These are phyloP conservation scores for Kwoniella europaea DNA, from an alignment of 768 basidiomycete species.

Conservation along the genomic window DNA sequence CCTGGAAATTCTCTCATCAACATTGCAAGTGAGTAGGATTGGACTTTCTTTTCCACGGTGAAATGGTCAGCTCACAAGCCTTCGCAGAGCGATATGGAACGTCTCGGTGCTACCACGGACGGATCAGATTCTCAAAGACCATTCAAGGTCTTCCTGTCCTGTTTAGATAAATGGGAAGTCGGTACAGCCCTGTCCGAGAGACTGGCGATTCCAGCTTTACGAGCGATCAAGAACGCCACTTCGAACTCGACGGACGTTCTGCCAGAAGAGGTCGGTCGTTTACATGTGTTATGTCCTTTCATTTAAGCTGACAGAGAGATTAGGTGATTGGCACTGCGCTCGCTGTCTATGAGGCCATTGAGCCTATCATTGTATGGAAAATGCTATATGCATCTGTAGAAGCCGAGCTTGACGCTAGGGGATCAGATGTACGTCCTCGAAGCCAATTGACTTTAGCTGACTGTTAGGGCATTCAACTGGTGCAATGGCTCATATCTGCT, in stretches of 20 bases:
- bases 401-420: conserved; percentile 23
- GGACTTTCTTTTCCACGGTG: no score
- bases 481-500: conserved; percentile 72
- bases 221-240: conserved; percentile 67
- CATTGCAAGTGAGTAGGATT: conserved; percentile 66
- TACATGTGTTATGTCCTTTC: no score
- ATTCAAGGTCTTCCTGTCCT: conserved; percentile 92
- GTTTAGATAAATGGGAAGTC: conserved; percentile 97
- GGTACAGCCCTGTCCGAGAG: conserved; percentile 78
- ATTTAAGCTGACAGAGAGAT: background rate
- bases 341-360: conserved; percentile 77
- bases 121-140: conserved; percentile 75
- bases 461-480: conserved; percentile 62
- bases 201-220: conserved; percentile 79
- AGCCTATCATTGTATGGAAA: conserved; percentile 86
- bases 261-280: conserved; percentile 62
- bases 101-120: conserved; percentile 61
- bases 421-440: conserved; percentile 17
- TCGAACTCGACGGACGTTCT: conserved; percentile 21
- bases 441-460: background rate
- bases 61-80: background rate
- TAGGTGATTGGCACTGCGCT: conserved; percentile 81
- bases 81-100: conserved; percentile 76
- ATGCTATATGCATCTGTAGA: conserved; percentile 64
- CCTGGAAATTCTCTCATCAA: conserved; percentile 71